Base-by-base conservation (phyloP, 495 filamentous ascomycete genomes). In the Aspergillus indologenus region DNA sequence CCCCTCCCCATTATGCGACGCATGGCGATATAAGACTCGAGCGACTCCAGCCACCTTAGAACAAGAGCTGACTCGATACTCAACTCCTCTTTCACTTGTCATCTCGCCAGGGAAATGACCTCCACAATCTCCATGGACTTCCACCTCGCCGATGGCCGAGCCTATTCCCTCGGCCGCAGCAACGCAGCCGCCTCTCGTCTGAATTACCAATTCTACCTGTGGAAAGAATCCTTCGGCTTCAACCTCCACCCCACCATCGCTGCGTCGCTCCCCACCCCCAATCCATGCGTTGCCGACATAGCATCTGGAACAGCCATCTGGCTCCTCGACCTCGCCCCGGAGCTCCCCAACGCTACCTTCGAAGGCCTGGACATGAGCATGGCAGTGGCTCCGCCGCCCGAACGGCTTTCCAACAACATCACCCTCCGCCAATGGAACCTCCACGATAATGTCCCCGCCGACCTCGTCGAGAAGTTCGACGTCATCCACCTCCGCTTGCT, bases 401-500 rank as follows among this genome's bases (percentile, higher is more conserved):
- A 58, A 17, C 68, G 62, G 63, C 62, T 75, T 3, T 66, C 72
- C 11, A 0, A 49, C 1, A 65, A 65, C 45, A 44, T 72, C n/a
- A 24, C 46, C 0, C 45, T 72, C 15, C 62, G 65, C 17, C 24
- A 58, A 24, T 71, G 67, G 66, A 60, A 71, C 34, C 45, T 71
- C n/a, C 66, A 62, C 49, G 46, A 54, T 4, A 53, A 62, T 0
- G 45, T 67, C 2, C 68, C 66, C 8, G 42, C 50, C 3, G 72
- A 75, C 1, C 52, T 70, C 5, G 14, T 54, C 0, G 67, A 56
- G 0, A 46, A 45, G n/a, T 77, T 68, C 57, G 72, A 75, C 57
- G 58, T 77, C 15, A 65, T 77, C 3, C 68, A 75, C 58, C 24
- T 72, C 3, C 62, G 70, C 12, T 52, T 71, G 3, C 58, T 74